phyloP scores from a whole-genome alignment of 192 early-diverging fungal genomes.

The Powellomyces hirtus region DNA sequence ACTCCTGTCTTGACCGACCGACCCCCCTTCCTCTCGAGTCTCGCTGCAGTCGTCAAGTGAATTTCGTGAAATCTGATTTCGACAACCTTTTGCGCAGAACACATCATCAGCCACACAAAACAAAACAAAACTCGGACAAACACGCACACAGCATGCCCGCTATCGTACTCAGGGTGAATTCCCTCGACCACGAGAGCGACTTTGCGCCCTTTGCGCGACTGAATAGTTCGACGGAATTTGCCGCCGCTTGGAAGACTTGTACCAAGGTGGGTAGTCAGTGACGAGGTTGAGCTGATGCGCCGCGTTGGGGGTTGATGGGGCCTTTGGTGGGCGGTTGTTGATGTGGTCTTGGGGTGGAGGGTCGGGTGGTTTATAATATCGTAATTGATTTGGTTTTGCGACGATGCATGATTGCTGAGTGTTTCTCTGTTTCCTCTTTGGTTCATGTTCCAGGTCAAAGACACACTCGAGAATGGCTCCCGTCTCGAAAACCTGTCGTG shows the following conservation, averaged over 20 bases:
- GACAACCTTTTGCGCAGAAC: too few relatives aligned
- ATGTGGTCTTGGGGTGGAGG: too few relatives aligned
- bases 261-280: conserved; percentile 65
- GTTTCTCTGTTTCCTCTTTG: background rate
- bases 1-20: too few relatives aligned
- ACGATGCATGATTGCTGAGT: too few relatives aligned
- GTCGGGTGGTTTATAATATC: background rate
- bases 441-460: conserved; percentile 56
- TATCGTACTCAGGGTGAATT: background rate
- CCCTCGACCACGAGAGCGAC: conserved; percentile 2
- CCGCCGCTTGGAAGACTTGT: conserved; percentile 76
- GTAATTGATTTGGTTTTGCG: background rate
- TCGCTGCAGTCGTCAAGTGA: too few relatives aligned
- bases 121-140: background rate
- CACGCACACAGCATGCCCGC: background rate
- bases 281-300: too few relatives aligned
- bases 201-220: conserved; percentile 16
- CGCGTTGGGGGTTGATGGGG: too few relatives aligned
- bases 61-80: too few relatives aligned
- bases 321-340: too few relatives aligned
- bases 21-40: too few relatives aligned
- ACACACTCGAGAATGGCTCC: conserved; percentile 76
- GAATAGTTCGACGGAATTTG: conserved; percentile 8
- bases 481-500: conserved; percentile 82
- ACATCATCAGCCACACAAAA: too few relatives aligned